Base-by-base conservation (phyloP, 371 early-diverging fungal species). In the Mucor plumbeus region DNA sequence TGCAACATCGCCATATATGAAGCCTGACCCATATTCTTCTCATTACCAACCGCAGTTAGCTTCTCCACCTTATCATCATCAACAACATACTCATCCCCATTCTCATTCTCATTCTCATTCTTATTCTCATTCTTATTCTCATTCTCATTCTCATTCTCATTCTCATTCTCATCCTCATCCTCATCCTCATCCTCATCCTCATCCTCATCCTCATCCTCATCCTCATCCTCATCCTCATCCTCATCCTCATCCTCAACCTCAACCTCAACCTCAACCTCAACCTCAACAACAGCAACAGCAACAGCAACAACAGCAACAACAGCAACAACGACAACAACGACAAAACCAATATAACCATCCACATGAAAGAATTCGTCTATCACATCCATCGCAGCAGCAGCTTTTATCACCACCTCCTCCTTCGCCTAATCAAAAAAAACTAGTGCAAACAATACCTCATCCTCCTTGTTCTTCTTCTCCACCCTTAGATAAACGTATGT, bases 1-100 rank as follows among this genome's bases (percentile, higher is more conserved):
- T 59, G 36, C 41, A 59, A 13, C 59, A 11, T 48, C 48, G 19
- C 48, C 48, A 48, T 48, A 48, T 21, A 26, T 54, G 34, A 48
- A 48, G 48, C 48, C 48, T 19, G 48, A 48, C 7, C 48, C 54
- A 54, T 34, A 26, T 34, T 4, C 54, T 33, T 54, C 54, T 33
- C 31, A 54, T 31, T 54, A 36, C 38, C 50, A 19, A 21, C 62
- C 35, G 19, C 50, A 50, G 21, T 40, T 36, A 7, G 50, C 62
- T 19, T 44, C 41, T 7, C 62, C 50, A 15, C 48, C 36, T 39
- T 48, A 60, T 7, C 60, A 34, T 4, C 57, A 34, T 34, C 57
- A 57, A 19, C 57, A 36, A n/a, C 55, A 34, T n/a, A n/a, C n/a
- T 6, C 55, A 26, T 26, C 31, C 7, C 5, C 55, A 55, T 5